Conservation (phyloP, 164 flowering plant genomes). For the Umbilicus rupestris region DNA sequence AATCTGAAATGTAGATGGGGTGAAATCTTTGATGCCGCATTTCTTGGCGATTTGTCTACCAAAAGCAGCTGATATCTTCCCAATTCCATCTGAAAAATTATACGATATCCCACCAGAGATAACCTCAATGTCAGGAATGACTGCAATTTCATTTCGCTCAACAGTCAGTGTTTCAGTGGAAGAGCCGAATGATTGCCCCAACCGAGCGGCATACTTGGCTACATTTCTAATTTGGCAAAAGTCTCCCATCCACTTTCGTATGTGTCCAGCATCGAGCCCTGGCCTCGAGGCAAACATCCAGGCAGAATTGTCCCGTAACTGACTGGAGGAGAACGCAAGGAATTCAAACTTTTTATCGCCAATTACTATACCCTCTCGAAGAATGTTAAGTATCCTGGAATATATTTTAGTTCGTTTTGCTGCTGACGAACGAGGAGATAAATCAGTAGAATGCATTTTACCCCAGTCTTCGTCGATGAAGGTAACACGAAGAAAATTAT, state of each 20-base stretch:
- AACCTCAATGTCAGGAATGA: constrained; percentile 46
- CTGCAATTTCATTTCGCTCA: constrained; percentile 32
- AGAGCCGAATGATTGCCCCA: constrained; percentile 86
- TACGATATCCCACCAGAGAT: constrained; percentile 21
- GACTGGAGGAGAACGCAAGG: constrained; percentile 89
- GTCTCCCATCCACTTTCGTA: constrained; percentile 79
- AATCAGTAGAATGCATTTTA: constrained; percentile 46
- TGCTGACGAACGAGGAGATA: constrained; percentile 32
- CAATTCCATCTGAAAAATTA: constrained; percentile 89
- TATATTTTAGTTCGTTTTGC: constrained; percentile 37
- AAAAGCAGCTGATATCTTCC: constrained; percentile 72
- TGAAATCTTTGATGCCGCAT: constrained; percentile 31
- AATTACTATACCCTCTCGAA: constrained; percentile 54
- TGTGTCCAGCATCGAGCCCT: constrained; percentile 46
- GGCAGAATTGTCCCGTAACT: constrained; percentile 62
- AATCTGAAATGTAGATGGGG: constrained; percentile 82
- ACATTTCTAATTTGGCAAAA: constrained; percentile 63
- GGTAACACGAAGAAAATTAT: constrained; percentile 70
- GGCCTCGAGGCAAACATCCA: constrained; percentile 84
- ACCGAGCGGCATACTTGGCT: constrained; percentile 83
- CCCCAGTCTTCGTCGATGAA: constrained; percentile 75
- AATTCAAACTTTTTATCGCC: constrained; percentile 83
- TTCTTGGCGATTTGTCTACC: constrained; percentile 63
- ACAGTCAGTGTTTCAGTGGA: constrained; percentile 69
- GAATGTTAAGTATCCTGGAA: constrained; percentile 42